Conservation (phyloP, 495 filamentous ascomycete genomes). For the Lepidopterella palustris region DNA sequence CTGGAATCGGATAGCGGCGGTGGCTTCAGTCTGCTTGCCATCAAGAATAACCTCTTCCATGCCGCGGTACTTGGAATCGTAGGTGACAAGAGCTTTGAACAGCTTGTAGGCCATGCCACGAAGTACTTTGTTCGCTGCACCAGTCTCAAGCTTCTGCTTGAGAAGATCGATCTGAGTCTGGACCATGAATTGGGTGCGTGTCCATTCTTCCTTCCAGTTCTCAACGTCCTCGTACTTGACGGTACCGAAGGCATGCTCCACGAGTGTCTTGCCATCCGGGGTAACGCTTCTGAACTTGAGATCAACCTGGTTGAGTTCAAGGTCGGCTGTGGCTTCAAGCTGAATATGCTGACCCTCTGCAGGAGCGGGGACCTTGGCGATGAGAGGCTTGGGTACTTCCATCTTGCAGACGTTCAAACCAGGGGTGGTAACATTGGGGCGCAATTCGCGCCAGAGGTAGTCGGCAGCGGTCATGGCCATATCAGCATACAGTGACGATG, state of each 20-base stretch:
- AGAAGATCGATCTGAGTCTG: constrained; percentile 41
- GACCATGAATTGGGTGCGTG: constrained; percentile 40
- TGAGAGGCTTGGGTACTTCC: constrained; percentile 39
- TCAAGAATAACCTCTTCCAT: constrained; percentile 44
- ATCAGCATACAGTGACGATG: constrained; percentile 45
- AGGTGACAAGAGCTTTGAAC: constrained; percentile 41
- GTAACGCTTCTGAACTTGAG: constrained; percentile 38
- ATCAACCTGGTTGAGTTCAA: constrained; percentile 31
- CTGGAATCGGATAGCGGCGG: constrained; percentile 40
- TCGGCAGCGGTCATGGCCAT: constrained; percentile 46
- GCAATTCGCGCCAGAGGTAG: constrained; percentile 42
- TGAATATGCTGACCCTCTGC: constrained; percentile 38
- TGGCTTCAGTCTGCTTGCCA: constrained; percentile 40
- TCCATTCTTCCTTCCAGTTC: constrained; percentile 38
- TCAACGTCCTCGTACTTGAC: constrained; percentile 39
- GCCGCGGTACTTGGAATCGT: constrained; percentile 37
- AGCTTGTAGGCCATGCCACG: constrained; percentile 46
- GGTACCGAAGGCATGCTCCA: constrained; percentile 35
- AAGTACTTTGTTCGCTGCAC: constrained; percentile 41
- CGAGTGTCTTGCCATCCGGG: constrained; percentile 36
- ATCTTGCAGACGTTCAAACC: constrained; percentile 40
- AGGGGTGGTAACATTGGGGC: constrained; percentile 33
- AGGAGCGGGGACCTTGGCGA: constrained; percentile 36
- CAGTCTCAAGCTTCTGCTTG: constrained; percentile 36
- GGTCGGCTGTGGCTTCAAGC: constrained; percentile 40